Percentiles rank a stretch among this genome's conserved stretches.
These are phyloP conservation scores for Aspergillus candidus DNA, from an alignment of 2,329 filamentous ascomycete genomes.

Conservation along the genomic window DNA sequence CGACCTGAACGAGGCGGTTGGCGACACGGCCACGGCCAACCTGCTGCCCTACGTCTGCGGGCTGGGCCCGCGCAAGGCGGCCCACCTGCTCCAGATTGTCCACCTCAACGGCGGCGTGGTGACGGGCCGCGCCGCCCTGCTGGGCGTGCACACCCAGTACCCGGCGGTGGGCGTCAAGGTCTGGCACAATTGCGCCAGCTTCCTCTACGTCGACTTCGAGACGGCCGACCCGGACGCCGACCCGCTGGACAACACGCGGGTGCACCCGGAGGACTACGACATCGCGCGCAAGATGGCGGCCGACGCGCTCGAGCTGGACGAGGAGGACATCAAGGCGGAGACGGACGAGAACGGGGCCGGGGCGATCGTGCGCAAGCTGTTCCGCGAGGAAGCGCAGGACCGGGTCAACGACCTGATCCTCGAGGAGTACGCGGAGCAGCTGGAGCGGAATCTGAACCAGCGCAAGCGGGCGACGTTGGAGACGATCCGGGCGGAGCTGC, in stretches of 20 bases:
- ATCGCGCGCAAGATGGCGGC: conserved; percentile 97
- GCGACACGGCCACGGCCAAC: conserved; percentile 74
- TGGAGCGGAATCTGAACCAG: conserved; percentile 88
- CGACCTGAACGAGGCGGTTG: conserved; percentile 86
- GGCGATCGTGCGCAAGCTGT: conserved; percentile 89
- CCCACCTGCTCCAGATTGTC: conserved; percentile 78
- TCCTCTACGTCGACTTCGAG: conserved; percentile 85
- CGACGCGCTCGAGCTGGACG: conserved; percentile 90
- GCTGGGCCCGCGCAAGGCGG: conserved; percentile 85
- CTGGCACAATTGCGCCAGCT: conserved; percentile 96
- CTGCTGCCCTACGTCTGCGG: conserved; percentile 87
- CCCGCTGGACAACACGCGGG: conserved; percentile 91
- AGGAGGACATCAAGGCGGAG: conserved; percentile 95
- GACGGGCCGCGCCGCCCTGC: conserved; percentile 75
- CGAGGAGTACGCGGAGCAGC: conserved; percentile 93
- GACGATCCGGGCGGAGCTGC: conserved; percentile 88
- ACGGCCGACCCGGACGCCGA: conserved; percentile 75
- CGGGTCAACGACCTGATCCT: conserved; percentile 93
- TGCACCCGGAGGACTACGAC: conserved; percentile 97
- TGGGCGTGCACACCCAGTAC: conserved; percentile 77
- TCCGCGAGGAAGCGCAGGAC: conserved; percentile 88
- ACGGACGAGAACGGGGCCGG: conserved; percentile 82
- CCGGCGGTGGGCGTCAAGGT: conserved; percentile 83
- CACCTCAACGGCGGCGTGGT: conserved; percentile 85
- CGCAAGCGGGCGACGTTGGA: conserved; percentile 93